Conservation (phyloP, 2,329 filamentous ascomycete species). For the Gnomoniopsis smithogilvyi region DNA sequence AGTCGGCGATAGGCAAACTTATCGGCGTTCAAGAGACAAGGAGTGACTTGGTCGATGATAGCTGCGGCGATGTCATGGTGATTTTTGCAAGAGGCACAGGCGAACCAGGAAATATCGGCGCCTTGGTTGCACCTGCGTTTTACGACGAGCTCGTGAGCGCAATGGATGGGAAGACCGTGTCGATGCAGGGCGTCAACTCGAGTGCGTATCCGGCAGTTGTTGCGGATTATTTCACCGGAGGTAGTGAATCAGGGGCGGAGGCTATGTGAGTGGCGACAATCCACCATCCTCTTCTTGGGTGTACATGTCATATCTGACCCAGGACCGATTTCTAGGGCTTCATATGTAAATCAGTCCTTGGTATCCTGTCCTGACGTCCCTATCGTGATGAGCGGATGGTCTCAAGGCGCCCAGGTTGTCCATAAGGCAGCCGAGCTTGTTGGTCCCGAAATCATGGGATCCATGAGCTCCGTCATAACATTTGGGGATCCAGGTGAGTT, state of each 20-base stretch:
- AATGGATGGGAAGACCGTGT: conserved; percentile 18
- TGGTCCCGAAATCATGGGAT: conserved; percentile 12
- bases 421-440: conserved; percentile 25
- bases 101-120: conserved; percentile 26
- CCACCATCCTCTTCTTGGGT: background rate
- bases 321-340: conserved; percentile 27
- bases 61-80: conserved; percentile 22
- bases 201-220: conserved; percentile 22
- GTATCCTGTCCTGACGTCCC: conserved; percentile 35
- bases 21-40: conserved; percentile 12
- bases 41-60: conserved; percentile 7
- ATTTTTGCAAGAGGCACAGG: conserved; percentile 28
- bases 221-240: conserved; percentile 22
- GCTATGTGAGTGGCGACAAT: conserved; percentile 14
- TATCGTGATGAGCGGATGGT: conserved; percentile 39
- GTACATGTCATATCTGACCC: background rate
- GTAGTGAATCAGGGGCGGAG: conserved; percentile 19
- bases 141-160: conserved; percentile 19
- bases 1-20: background rate
- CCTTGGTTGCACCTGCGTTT: conserved; percentile 24
- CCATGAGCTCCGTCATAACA: conserved; percentile 24
- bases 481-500: conserved; percentile 27
- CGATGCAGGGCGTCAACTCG: conserved; percentile 25
- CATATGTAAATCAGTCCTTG: conserved; percentile 24
- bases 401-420: conserved; percentile 28